phyloP scores from a whole-genome alignment of 495 filamentous ascomycete genomes.

The Aspergillus sclerotiicarbonarius region DNA sequence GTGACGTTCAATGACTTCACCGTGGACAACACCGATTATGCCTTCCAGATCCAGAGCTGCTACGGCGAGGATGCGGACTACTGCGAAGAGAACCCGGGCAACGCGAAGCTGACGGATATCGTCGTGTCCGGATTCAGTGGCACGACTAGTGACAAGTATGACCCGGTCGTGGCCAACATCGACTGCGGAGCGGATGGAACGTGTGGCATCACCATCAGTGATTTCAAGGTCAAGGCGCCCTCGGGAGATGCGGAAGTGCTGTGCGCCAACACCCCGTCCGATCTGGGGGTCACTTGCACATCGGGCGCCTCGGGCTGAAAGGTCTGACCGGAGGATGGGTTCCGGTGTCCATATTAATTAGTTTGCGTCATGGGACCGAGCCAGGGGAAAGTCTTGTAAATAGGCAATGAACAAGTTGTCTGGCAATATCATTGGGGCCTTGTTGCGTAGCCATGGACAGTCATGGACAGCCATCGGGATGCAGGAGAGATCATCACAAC shows the following conservation, averaged over 20 bases:
- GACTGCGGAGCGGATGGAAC: slow-evolving; percentile 39
- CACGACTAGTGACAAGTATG: slow-evolving; percentile 39
- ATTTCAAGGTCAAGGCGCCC: slow-evolving; percentile 33
- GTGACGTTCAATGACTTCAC: slow-evolving; percentile 40
- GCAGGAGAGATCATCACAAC: too few species aligned
- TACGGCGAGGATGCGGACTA: slow-evolving; percentile 42
- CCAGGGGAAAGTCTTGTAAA: too few species aligned
- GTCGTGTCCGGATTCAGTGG: slow-evolving; percentile 38
- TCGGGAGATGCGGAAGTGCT: slow-evolving; percentile 32
- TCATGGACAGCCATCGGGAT: too few species aligned
- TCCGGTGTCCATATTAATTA: not conserved
- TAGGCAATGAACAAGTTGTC: too few species aligned
- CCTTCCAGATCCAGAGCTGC: slow-evolving; percentile 49
- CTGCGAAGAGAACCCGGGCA: slow-evolving; percentile 35
- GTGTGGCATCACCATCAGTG: slow-evolving; percentile 34
- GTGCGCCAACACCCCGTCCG: slow-evolving; percentile 40
- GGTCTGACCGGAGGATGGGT: not conserved
- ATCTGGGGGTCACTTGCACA: slow-evolving; percentile 36
- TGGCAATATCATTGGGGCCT: too few species aligned
- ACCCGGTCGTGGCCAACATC: slow-evolving; percentile 36
- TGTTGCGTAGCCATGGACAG: too few species aligned
- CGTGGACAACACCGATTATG: slow-evolving; percentile 42
- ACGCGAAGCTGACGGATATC: slow-evolving; percentile 34
- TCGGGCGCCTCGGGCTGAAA: slow-evolving; percentile 34
- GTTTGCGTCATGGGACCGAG: not conserved